These are phyloP conservation scores for Aspergillus floridensis DNA, from an alignment of 2,329 filamentous ascomycete species.

Conservation along the genomic window DNA sequence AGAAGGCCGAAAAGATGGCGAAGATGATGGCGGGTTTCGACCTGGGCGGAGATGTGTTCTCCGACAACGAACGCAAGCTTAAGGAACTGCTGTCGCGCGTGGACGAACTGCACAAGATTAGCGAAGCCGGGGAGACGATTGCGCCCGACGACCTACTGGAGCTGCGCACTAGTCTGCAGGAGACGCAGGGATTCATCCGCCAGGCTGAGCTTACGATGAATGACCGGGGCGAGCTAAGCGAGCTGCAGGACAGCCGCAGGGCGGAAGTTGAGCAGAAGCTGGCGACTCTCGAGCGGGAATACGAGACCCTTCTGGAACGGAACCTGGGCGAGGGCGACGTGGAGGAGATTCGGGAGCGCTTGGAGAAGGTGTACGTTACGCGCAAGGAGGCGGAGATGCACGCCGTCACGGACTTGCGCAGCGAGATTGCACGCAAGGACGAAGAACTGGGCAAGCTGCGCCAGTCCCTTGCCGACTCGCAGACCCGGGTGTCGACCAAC, in stretches of 20 bases:
- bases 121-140: constrained; percentile 72
- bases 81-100: constrained; percentile 80
- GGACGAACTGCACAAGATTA: constrained; percentile 73
- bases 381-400: constrained; percentile 71
- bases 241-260: constrained; percentile 62
- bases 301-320: constrained; percentile 75
- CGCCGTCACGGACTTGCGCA: constrained; percentile 72
- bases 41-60: constrained; percentile 87
- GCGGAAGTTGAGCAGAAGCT: constrained; percentile 76
- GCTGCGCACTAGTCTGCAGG: constrained; percentile 74
- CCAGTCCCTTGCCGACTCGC: constrained; percentile 72
- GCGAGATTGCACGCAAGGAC: constrained; percentile 71
- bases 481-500: constrained; percentile 54
- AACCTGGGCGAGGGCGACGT: constrained; percentile 76
- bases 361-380: constrained; percentile 73
- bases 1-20: constrained; percentile 98
- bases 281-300: constrained; percentile 72
- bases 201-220: constrained; percentile 87
- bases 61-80: constrained; percentile 84
- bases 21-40: constrained; percentile 99
- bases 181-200: constrained; percentile 87
- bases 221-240: constrained; percentile 63
- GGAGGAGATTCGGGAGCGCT: constrained; percentile 76
- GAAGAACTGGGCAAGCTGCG: constrained; percentile 81
- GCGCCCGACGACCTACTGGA: constrained; percentile 76